These are phyloP conservation scores for Daucus carota DNA, from an alignment of 129 eudicot genomes.

Conservation along the genomic window DNA sequence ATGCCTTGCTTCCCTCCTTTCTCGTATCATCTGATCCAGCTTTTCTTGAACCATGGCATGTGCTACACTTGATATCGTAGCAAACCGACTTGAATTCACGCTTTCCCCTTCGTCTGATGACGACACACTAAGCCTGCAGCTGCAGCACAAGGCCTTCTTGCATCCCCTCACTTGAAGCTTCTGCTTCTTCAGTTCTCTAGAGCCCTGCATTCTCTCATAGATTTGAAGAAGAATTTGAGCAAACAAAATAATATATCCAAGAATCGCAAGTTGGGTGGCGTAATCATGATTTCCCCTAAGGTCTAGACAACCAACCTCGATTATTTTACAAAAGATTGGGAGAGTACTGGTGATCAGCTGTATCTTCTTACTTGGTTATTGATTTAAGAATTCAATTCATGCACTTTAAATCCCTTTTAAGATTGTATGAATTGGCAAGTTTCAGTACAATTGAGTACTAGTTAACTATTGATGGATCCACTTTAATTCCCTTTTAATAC, in stretches of 20 bases:
- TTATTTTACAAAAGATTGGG: constrained; percentile 10
- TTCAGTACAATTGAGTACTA: not conserved
- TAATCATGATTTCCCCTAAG: constrained; percentile 51
- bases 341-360: constrained; percentile 7
- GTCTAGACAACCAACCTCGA: constrained; percentile 16
- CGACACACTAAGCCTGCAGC: constrained; percentile 70
- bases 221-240: constrained; percentile 34
- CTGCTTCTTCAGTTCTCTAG: constrained; percentile 48
- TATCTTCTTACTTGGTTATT: not conserved
- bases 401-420: constrained; percentile 20
- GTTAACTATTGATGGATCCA: not conserved
- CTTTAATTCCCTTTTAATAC: not conserved
- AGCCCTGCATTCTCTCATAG: constrained; percentile 41
- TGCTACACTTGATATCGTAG: constrained; percentile 53
- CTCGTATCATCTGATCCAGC: constrained; percentile 60
- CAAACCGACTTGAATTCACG: constrained; percentile 30
- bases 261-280: constrained; percentile 30
- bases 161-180: constrained; percentile 48
- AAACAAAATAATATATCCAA: constrained; percentile 41
- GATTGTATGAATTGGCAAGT: constrained; percentile 26
- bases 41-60: constrained; percentile 89
- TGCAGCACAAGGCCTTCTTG: constrained; percentile 63
- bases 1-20: constrained; percentile 38
- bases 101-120: constrained; percentile 48
- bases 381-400: constrained; percentile 10